Percentiles rank a stretch among this genome's conserved stretches.
Evolutionary conservation across 1,284 basidiomycete species (phyloP).

Genomic region (Coriolopsis trogii): DNA sequence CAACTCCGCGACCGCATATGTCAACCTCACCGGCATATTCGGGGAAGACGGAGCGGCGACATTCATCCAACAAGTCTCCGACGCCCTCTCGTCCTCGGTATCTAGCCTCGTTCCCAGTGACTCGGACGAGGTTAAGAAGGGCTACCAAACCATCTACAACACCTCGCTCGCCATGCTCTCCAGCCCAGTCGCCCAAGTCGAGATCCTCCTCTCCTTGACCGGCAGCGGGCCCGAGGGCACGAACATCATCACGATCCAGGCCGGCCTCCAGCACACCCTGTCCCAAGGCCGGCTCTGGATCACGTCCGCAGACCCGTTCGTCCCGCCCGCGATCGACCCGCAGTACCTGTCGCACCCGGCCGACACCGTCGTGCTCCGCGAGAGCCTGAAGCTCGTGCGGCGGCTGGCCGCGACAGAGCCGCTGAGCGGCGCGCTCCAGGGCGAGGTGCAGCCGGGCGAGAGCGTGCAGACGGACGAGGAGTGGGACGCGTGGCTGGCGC

Average conservation of each 20-base stretch:
- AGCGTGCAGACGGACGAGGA: conserved; percentile 45
- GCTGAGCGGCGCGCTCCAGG: conserved; percentile 35
- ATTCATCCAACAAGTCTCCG: conserved; percentile 38
- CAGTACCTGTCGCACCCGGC: conserved; percentile 59
- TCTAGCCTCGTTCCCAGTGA: conserved; percentile 49
- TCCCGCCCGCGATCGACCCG: conserved; percentile 61
- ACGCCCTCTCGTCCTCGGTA: conserved; percentile 38
- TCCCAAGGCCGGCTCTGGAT: conserved; percentile 43
- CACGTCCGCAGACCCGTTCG: conserved; percentile 56
- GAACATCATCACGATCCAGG: conserved; percentile 53
- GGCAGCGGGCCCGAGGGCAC: conserved; percentile 36
- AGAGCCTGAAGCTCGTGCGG: conserved; percentile 56
- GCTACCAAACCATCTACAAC: conserved; percentile 66
- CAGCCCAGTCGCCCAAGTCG: conserved; percentile 53
- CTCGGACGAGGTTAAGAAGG: conserved; percentile 53
- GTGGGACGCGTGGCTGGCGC: conserved; percentile 49
- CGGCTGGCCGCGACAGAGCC: conserved; percentile 44
- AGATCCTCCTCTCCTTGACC: conserved; percentile 63
- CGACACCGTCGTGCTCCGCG: conserved; percentile 58
- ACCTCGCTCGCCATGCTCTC: conserved; percentile 46
- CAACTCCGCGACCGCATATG: conserved; percentile 70
- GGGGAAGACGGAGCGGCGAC: conserved; percentile 35
- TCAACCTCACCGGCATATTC: conserved; percentile 55
- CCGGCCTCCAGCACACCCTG: conserved; percentile 69
- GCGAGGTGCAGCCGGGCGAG: conserved; percentile 45